Evolutionary conservation across 306 rosid species (phyloP).

Genomic region (Trichosanthes truncata): DNA sequence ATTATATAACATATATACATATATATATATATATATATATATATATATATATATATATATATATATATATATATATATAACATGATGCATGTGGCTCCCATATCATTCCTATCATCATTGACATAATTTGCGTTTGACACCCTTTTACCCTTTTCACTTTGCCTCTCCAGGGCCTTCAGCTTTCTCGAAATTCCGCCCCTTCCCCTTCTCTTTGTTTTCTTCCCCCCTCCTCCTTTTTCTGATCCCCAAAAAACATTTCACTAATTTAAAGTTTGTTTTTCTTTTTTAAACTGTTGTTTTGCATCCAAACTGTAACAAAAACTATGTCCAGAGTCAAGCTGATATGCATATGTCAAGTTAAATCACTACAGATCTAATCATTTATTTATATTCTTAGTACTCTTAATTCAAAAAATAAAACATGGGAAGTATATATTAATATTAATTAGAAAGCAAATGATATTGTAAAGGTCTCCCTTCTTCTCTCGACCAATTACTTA

Average conservation of each 20-base stretch:
- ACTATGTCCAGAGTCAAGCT: too few relatives aligned
- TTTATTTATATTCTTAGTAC: too few relatives aligned
- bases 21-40: not conserved
- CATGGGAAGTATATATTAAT: too few relatives aligned
- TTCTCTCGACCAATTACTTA: too few relatives aligned
- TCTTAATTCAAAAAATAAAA: too few relatives aligned
- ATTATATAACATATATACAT: constrained; percentile 18
- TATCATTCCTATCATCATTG: constrained; percentile 51
- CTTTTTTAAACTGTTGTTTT: not conserved
- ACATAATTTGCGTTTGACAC: constrained; percentile 24
- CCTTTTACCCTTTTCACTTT: constrained; percentile 18
- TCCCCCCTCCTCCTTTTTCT: not conserved
- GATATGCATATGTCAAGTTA: not conserved
- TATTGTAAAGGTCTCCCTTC: too few relatives aligned
- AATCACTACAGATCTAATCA: not conserved
- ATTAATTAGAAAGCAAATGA: too few relatives aligned
- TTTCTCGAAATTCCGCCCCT: constrained; percentile 2
- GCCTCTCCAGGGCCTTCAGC: constrained; percentile 5
- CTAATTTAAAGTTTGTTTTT: not conserved
- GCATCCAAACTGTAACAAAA: not conserved
- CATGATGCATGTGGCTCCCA: constrained; percentile 52
- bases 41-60: not conserved
- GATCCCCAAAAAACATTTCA: not conserved
- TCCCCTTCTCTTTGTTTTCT: not conserved
- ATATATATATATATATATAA: not conserved